Evolutionary conservation across 2,329 filamentous ascomycete genomes (phyloP).

Genomic region (Diaporthe citrichinensis): DNA sequence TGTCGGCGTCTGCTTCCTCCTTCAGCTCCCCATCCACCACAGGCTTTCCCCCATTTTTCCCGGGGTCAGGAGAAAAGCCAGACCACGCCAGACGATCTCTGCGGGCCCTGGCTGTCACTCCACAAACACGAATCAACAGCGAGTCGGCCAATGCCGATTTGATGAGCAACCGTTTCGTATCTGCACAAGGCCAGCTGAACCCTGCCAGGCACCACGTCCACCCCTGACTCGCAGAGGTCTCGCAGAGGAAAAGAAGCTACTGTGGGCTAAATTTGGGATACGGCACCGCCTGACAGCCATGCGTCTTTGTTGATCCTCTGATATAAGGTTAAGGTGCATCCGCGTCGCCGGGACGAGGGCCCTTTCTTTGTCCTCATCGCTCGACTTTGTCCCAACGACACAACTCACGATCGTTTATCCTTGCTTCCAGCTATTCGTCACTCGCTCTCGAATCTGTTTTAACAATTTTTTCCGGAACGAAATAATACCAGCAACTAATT

Average conservation of each 20-base stretch:
- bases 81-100: slow-evolving; percentile 31
- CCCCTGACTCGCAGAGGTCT: slow-evolving; percentile 29
- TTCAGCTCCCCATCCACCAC: slow-evolving; percentile 21
- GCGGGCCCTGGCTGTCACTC: slow-evolving; percentile 28
- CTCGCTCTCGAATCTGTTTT: slow-evolving; percentile 29
- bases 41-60: slow-evolving; percentile 8
- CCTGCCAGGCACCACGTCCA: slow-evolving; percentile 20
- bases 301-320: slow-evolving; percentile 26
- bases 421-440: slow-evolving; percentile 35
- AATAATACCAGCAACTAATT: not conserved
- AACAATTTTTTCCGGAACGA: not conserved
- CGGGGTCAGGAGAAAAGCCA: slow-evolving; percentile 23
- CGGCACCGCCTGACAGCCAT: slow-evolving; percentile 15
- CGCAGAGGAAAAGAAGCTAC: slow-evolving; percentile 18
- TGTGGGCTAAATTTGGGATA: slow-evolving; percentile 34
- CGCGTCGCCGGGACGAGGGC: slow-evolving; percentile 26
- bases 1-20: slow-evolving; percentile 8
- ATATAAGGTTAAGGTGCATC: slow-evolving; percentile 32
- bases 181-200: slow-evolving; percentile 27
- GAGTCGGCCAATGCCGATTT: slow-evolving; percentile 36
- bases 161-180: slow-evolving; percentile 35
- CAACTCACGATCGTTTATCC: slow-evolving; percentile 28
- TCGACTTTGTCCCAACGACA: slow-evolving; percentile 24
- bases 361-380: slow-evolving; percentile 10
- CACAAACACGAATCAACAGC: slow-evolving; percentile 37